Percentiles rank a stretch among this genome's conserved stretches.
Conservation (phyloP, 2,329 filamentous ascomycete genomes). For the Ambrosiella beaveri region DNA sequence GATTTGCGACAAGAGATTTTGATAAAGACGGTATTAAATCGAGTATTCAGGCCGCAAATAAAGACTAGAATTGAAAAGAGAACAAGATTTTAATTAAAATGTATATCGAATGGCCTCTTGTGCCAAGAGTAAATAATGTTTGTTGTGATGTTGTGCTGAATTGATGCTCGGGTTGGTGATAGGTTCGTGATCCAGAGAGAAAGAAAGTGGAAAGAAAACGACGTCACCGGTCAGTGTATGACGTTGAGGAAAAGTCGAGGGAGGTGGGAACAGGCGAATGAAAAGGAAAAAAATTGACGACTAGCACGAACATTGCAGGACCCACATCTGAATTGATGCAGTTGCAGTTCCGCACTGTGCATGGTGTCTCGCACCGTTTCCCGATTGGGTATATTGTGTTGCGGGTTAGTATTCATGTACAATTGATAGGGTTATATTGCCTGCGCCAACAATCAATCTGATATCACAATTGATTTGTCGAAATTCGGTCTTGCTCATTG, state of each 20-base stretch:
- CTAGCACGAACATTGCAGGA: constrained; percentile 5
- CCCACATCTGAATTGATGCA: constrained; percentile 3
- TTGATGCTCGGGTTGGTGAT: not conserved
- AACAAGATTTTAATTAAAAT: no score
- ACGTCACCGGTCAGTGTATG: constrained; percentile 14
- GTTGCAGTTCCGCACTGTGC: not conserved
- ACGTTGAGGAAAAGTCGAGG: constrained; percentile 14
- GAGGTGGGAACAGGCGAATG: constrained; percentile 11
- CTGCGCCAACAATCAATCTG: no score
- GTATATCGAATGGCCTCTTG: not conserved
- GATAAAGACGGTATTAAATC: no score
- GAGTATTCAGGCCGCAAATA: no score
- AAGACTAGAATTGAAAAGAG: no score
- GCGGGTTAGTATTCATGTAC: no score
- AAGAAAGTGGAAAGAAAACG: constrained; percentile 9
- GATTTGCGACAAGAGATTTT: no score
- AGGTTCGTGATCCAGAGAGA: constrained; percentile 4
- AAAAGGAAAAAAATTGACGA: constrained; percentile 12
- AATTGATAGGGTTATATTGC: no score
- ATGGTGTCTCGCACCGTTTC: no score
- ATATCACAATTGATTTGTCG: no score
- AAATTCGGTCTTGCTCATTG: no score
- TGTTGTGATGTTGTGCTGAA: not conserved
- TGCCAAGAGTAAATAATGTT: not conserved
- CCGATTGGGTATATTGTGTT: no score